Evolutionary conservation across 257 asterid genomes (phyloP).

Genomic region (Knoxia roxburghii): DNA sequence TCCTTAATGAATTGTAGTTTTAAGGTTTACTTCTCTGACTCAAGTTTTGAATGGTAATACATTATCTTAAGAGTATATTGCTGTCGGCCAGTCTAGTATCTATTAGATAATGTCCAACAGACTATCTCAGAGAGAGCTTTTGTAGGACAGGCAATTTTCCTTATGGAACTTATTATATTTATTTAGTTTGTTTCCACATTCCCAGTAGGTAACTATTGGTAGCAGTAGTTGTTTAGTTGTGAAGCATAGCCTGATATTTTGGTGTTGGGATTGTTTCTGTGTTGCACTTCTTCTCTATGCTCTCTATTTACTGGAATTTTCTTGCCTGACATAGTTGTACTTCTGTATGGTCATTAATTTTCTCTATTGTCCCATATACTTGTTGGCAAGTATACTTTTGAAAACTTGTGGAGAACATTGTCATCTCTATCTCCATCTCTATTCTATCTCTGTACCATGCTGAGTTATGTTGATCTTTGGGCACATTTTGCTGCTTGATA

Average conservation of each 20-base stretch:
- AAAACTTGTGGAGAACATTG: background rate
- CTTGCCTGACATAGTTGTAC: too few species aligned
- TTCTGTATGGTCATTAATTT: background rate
- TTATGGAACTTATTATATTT: background rate
- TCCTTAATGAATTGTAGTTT: too few species aligned
- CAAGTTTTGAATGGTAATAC: background rate
- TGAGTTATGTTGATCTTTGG: conserved; percentile 1
- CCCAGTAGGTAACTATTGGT: background rate
- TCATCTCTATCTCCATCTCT: too few species aligned
- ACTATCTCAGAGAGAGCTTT: background rate
- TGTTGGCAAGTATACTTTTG: background rate
- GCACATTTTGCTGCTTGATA: background rate
- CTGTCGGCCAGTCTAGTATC: background rate
- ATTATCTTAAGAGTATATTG: background rate
- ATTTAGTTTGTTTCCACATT: background rate
- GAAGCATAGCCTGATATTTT: background rate
- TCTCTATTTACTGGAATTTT: too few species aligned
- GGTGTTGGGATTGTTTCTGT: background rate
- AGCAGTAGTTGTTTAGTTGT: too few species aligned
- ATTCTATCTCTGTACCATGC: too few species aligned
- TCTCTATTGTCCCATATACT: background rate
- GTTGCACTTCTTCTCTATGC: background rate
- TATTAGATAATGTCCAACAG: background rate
- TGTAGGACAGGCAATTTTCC: background rate
- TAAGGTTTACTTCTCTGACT: background rate